Conservation (phyloP, 177 flowering plant genomes). For the Vitis hybrid region DNA sequence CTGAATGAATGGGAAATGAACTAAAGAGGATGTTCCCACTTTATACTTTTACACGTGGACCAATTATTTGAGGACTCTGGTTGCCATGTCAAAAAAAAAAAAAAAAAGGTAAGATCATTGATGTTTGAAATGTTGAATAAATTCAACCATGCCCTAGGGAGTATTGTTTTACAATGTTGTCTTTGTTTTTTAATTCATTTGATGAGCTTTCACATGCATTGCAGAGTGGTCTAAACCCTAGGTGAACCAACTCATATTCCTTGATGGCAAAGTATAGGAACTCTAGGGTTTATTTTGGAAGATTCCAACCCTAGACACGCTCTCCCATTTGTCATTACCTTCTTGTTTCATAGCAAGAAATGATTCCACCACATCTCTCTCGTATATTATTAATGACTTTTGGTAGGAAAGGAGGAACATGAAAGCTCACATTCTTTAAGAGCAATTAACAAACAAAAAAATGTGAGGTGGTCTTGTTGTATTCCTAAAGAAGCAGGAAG, state of each 20-base stretch:
- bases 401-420: not conserved
- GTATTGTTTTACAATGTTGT: not conserved
- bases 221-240: not conserved
- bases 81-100: not conserved
- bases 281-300: constrained; percentile 7
- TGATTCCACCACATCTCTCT: constrained; percentile 9
- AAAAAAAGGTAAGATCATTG: not conserved
- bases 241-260: not conserved
- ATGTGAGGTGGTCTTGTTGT: not conserved
- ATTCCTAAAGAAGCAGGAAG: not conserved
- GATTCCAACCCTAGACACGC: constrained; percentile 4
- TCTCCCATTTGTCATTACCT: constrained; percentile 1
- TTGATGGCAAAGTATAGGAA: not conserved
- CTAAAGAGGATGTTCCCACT: constrained; percentile 3
- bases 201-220: not conserved
- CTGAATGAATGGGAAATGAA: not conserved
- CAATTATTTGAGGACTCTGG: not conserved
- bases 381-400: not conserved
- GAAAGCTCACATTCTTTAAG: not conserved
- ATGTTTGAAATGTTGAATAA: not conserved
- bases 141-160: not conserved
- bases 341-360: constrained; percentile 10
- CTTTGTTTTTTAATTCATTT: not conserved
- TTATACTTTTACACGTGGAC: constrained; percentile 3
- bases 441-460: not conserved